Percentiles rank a stretch among this genome's conserved stretches.
phyloP scores from a whole-genome alignment of 768 basidiomycete genomes.

The Tylopilus rubrobrunneus region DNA sequence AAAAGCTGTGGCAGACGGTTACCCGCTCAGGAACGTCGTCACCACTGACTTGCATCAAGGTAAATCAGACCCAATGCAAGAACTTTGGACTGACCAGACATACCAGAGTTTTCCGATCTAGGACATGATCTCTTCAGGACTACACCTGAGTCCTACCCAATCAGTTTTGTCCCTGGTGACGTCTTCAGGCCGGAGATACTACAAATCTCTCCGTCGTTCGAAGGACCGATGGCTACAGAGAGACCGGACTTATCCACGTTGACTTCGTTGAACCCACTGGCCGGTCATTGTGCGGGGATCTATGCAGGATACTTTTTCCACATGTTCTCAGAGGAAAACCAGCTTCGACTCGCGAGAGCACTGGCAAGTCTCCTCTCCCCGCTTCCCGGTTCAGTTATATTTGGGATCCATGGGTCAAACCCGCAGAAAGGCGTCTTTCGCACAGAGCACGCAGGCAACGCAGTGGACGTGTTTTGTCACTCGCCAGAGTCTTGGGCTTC shows the following conservation, averaged over 20 bases:
- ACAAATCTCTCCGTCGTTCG: conserved; percentile 28
- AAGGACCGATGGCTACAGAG: conserved; percentile 16
- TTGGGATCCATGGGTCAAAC: neutral
- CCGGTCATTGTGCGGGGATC: conserved; percentile 46
- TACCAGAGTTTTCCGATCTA: conserved; percentile 50
- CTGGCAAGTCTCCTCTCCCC: conserved; percentile 27
- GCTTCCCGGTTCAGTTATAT: conserved; percentile 12
- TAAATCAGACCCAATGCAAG: conserved; percentile 2
- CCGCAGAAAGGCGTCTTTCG: neutral
- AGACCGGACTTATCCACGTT: conserved; percentile 31
- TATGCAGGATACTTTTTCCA: conserved; percentile 38
- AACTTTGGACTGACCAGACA: neutral
- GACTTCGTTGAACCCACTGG: conserved; percentile 44
- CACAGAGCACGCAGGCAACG: neutral
- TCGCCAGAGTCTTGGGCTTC: conserved; percentile 28
- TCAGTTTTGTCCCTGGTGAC: conserved; percentile 52
- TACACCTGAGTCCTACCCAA: conserved; percentile 47
- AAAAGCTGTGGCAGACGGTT: conserved; percentile 41
- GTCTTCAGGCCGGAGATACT: conserved; percentile 34
- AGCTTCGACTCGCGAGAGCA: conserved; percentile 21
- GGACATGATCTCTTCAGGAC: conserved; percentile 60
- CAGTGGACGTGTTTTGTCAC: neutral
- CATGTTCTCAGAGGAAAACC: conserved; percentile 27
- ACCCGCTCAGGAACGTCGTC: conserved; percentile 36
- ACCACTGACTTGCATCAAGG: conserved; percentile 38